A percentile compares a stretch with the other conserved stretches of the same genome.
Evolutionary conservation across 2,329 filamentous ascomycete species (phyloP).

Genomic region (Coniosporium tulheliwenetii): DNA sequence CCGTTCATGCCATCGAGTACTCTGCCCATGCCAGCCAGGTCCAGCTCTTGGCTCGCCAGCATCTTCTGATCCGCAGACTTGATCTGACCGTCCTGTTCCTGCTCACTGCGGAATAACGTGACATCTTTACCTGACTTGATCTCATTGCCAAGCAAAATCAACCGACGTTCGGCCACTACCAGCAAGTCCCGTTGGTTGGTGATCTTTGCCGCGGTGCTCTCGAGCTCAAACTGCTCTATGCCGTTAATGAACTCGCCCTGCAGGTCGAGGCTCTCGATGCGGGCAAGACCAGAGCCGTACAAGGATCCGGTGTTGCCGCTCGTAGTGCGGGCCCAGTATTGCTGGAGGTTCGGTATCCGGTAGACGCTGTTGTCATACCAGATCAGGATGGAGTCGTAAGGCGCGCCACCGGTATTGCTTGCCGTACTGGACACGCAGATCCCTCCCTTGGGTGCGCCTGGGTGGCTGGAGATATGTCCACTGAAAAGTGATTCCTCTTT

Average conservation of each 20-base stretch:
- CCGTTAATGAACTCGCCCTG: slow-evolving; percentile 26
- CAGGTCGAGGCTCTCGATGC: slow-evolving; percentile 24
- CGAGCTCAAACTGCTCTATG: slow-evolving; percentile 26
- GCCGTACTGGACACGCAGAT: slow-evolving; percentile 21
- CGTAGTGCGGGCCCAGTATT: slow-evolving; percentile 27
- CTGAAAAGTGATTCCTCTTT: slow-evolving; percentile 29
- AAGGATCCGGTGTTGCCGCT: slow-evolving; percentile 19
- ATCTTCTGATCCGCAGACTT: slow-evolving; percentile 24
- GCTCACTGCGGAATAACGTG: slow-evolving; percentile 14
- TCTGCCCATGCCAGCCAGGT: slow-evolving; percentile 31
- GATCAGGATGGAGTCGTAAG: slow-evolving; percentile 29
- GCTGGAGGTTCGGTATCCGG: slow-evolving; percentile 26
- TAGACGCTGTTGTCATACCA: slow-evolving; percentile 30
- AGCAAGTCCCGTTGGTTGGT: slow-evolving; percentile 27
- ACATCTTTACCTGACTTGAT: slow-evolving; percentile 9
- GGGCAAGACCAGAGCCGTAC: slow-evolving; percentile 23
- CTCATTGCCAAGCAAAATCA: slow-evolving; percentile 22
- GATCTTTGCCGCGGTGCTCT: slow-evolving; percentile 22
- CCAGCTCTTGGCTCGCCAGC: slow-evolving; percentile 27
- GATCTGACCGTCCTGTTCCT: slow-evolving; percentile 11
- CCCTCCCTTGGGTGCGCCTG: slow-evolving; percentile 21
- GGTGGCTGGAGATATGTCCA: slow-evolving; percentile 16
- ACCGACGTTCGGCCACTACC: slow-evolving; percentile 26
- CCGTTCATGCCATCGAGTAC: slow-evolving; percentile 22
- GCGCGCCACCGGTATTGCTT: slow-evolving; percentile 13